phyloP scores from a whole-genome alignment of 179 eudicot genomes.

The Beta corolliflora region DNA sequence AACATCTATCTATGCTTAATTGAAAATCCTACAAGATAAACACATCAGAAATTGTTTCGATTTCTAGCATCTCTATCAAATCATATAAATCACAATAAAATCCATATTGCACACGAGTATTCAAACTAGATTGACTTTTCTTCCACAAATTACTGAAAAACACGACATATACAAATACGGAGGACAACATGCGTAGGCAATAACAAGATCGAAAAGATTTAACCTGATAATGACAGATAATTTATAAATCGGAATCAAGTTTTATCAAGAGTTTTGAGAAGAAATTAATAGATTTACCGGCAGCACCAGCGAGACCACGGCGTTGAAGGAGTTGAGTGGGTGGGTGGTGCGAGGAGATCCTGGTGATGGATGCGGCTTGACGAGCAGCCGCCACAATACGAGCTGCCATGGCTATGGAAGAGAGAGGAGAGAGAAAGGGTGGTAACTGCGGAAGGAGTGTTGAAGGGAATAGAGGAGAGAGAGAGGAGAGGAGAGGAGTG shows the following conservation, averaged over 20 bases:
- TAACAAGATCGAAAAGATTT: background rate
- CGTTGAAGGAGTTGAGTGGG: conserved; percentile 55
- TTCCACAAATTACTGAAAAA: background rate
- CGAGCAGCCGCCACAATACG: conserved; percentile 60
- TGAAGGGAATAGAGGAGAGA: conserved; percentile 1
- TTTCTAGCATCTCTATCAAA: background rate
- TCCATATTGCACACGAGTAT: background rate
- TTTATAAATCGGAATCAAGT: background rate
- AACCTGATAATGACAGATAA: background rate
- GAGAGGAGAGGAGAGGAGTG: background rate
- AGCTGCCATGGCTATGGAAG: conserved; percentile 55
- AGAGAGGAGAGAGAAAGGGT: background rate
- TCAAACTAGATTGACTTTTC: background rate
- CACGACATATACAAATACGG: background rate
- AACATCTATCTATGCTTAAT: background rate
- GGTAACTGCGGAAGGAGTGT: background rate
- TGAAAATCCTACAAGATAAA: background rate
- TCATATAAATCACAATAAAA: background rate
- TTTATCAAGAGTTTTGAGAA: background rate
- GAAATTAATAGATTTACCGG: conserved; percentile 41
- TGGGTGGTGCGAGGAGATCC: conserved; percentile 42
- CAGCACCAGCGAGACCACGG: conserved; percentile 74
- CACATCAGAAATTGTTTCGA: background rate
- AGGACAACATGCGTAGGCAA: background rate
- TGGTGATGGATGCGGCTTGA: conserved; percentile 52